These are phyloP conservation scores for Ilex paraguariensis DNA, from an alignment of 305 asterid species.

Conservation along the genomic window DNA sequence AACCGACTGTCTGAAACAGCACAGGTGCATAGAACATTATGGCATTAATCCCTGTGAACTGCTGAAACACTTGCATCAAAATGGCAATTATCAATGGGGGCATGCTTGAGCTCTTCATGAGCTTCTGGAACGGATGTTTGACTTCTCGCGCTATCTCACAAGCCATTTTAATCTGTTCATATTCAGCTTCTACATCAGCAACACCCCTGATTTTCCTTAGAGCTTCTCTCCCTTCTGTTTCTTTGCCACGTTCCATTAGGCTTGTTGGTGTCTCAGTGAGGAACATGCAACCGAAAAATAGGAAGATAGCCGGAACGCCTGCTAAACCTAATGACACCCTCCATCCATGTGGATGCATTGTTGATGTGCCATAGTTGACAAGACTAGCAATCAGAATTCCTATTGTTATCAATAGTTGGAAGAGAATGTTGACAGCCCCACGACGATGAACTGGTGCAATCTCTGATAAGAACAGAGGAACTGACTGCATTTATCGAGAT, in stretches of 20 bases:
- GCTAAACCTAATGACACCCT: constrained; percentile 57
- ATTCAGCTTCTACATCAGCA: constrained; percentile 41
- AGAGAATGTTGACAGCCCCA: constrained; percentile 70
- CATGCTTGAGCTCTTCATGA: constrained; percentile 24
- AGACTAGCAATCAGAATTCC: constrained; percentile 62
- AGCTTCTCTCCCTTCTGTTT: constrained; percentile 26
- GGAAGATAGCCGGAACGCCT: constrained; percentile 33
- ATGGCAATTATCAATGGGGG: constrained; percentile 36
- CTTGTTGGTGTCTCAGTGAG: constrained; percentile 65
- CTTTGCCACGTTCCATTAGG: constrained; percentile 38
- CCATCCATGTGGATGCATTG: constrained; percentile 54
- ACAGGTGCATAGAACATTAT: constrained; percentile 44
- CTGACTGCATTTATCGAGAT: constrained; percentile 41
- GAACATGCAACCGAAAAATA: constrained; percentile 36
- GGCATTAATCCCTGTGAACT: constrained; percentile 62
- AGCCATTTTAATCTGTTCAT: constrained; percentile 27
- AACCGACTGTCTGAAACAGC: constrained; percentile 35
- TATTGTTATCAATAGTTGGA: constrained; percentile 67
- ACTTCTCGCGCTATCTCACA: constrained; percentile 31
- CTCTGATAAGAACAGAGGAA: constrained; percentile 65
- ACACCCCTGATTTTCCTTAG: constrained; percentile 45
- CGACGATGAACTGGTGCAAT: constrained; percentile 59
- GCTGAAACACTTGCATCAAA: constrained; percentile 30
- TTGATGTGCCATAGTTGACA: constrained; percentile 42
- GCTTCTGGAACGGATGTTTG: constrained; percentile 31